Base-by-base conservation (phyloP, 805 yeast species). In the Kluyveromyces starmeri region DNA sequence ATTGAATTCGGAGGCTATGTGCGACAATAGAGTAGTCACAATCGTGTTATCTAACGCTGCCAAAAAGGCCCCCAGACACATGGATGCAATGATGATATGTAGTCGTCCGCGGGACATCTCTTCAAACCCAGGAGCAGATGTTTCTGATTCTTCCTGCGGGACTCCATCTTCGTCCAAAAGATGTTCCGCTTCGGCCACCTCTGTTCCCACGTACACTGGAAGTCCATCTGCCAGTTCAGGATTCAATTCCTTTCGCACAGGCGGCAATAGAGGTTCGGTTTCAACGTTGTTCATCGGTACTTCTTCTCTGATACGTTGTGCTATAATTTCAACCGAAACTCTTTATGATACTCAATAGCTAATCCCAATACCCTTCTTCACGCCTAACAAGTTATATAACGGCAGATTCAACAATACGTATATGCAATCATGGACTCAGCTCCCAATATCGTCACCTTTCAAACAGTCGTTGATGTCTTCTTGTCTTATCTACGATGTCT, bases 41-140 rank as follows among this genome's bases (percentile, higher is more conserved):
- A 80, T 70, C 0, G 88, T 79, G 13, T 73, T 65, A 48, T 80
- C 89, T 38, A 79, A 51, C 0, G 88, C 76, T 3, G 83, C 75
- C 25, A 80, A 59, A 44, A 73, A 78, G 0, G 73, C 64, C 27
- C 70, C 64, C 15, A 67, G 44, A 35, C 63, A 70, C 56, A 69
- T 52, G 10, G 71, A 66, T 0, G 57, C 50, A 37, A 70, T 50
- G 9, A 69, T 62, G 16, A 65, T 42, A 22, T 39, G 46, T 20
- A 45, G 44, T 30, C 46, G 45, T 3, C 50, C 38, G 8, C 27
- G 31, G 13, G 51, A 38, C 7, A 48, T 22, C 9, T 32, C 16
- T 4, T 35, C 35, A 4, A 46, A 39, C 2, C 36, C 37, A 8
- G 31, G 31, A 5, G 21, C 8, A 6, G 10, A 20, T 20, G 12